Conservation (phyloP, 2,329 filamentous ascomycete genomes). For the Epichloe festucae region DNA sequence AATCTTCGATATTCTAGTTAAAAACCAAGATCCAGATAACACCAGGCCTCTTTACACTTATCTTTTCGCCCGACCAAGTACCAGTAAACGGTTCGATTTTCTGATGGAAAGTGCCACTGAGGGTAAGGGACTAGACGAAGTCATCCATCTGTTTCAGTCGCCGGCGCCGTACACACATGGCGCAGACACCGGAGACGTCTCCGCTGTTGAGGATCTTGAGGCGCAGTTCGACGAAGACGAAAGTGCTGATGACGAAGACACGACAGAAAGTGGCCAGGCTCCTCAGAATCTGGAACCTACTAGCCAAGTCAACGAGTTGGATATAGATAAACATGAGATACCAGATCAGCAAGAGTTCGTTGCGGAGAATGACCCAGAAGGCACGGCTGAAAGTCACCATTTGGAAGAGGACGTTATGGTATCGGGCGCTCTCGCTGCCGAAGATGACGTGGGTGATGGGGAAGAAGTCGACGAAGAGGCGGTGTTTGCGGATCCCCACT, state of each 20-base stretch:
- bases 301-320: background rate
- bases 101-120: slow-evolving; percentile 28
- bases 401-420: background rate
- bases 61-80: slow-evolving; percentile 27
- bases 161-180: slow-evolving; percentile 5
- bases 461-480: slow-evolving; percentile 11
- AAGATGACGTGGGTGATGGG: slow-evolving; percentile 10
- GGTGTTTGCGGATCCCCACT: slow-evolving; percentile 6
- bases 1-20: slow-evolving; percentile 29
- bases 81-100: slow-evolving; percentile 25
- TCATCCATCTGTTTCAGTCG: slow-evolving; percentile 25
- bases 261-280: slow-evolving; percentile 9
- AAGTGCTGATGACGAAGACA: slow-evolving; percentile 8
- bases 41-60: slow-evolving; percentile 28
- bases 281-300: slow-evolving; percentile 8
- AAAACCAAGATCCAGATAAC: slow-evolving; percentile 29
- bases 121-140: slow-evolving; percentile 28
- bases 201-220: background rate
- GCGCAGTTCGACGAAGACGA: slow-evolving; percentile 12
- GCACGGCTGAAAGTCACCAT: background rate
- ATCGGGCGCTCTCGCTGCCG: slow-evolving; percentile 4
- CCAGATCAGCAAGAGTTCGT: background rate
- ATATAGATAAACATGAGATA: background rate
- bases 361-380: background rate
- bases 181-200: background rate